Evolutionary conservation across 179 eudicot genomes (phyloP).

Genomic region (Nepenthes alata): DNA sequence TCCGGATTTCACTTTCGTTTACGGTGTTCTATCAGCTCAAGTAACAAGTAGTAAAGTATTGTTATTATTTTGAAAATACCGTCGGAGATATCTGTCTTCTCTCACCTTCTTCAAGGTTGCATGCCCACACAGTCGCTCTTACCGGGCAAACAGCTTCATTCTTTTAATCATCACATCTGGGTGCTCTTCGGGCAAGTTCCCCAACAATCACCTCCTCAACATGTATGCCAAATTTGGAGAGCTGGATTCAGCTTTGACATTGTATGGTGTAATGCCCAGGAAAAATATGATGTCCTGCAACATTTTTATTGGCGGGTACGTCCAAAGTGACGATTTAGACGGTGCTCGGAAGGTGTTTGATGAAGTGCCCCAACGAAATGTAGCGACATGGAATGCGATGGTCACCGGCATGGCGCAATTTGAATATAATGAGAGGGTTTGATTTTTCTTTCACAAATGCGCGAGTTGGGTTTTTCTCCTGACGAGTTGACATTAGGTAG

Average conservation of each 20-base stretch:
- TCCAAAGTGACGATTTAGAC: conserved; percentile 44
- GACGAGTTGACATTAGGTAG: conserved; percentile 65
- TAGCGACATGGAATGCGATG: conserved; percentile 84
- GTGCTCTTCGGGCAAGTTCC: conserved; percentile 38
- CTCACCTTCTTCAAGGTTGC: conserved; percentile 52
- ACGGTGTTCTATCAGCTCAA: too few species aligned
- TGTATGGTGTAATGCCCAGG: conserved; percentile 48
- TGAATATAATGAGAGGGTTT: conserved; percentile 49
- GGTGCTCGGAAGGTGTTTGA: conserved; percentile 48
- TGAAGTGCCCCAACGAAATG: conserved; percentile 57
- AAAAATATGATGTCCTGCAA: conserved; percentile 67
- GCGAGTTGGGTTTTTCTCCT: conserved; percentile 37
- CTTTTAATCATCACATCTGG: conserved; percentile 49
- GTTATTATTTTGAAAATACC: conserved; percentile 17
- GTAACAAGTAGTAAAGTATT: too few species aligned
- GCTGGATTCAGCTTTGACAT: conserved; percentile 17
- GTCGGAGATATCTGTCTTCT: conserved; percentile 45
- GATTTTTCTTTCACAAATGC: conserved; percentile 48
- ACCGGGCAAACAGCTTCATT: conserved; percentile 52
- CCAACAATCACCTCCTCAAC: conserved; percentile 56
- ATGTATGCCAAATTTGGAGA: conserved; percentile 50
- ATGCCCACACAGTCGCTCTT: conserved; percentile 29
- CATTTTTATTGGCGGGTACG: conserved; percentile 58
- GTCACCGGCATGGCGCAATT: conserved; percentile 49
- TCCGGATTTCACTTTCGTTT: too few species aligned